Evolutionary conservation across 2,329 filamentous ascomycete genomes (phyloP), one percentile per base, ranked within the genome.

Genomic region (Fusarium coicis): DNA sequence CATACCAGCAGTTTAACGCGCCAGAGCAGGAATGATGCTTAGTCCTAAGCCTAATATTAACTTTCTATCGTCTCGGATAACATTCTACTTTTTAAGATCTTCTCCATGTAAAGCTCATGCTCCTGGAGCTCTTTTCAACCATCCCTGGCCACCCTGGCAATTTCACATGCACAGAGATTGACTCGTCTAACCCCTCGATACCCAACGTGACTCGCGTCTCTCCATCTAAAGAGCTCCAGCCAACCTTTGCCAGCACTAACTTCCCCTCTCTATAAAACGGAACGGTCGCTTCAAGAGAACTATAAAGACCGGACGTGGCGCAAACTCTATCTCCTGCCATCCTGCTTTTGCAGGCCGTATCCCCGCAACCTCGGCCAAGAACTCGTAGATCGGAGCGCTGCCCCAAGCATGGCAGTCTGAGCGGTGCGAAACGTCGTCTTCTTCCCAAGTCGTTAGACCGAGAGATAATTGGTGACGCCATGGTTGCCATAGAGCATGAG

Each of bases 321-420:
- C 30, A 55, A 61, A 56, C 4, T 36, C 49, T 15, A 52, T 19
- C 30, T 26, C 49, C 5, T 52, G n/a, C 47, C 47, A 52, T 52
- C 49, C 49, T 15, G 30, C 11, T 3, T 52, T 52, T 15, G 30
- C 49, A 15, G 49, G 49, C 0, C 49, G 16, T 19, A 52, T 21
- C 2, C 60, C 60, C 6, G 60, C 60, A 10, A 63, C 36, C n/a
- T 63, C 60, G 10, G 43, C 30, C 1, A 47, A 10, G 6, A 47
- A 10, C 10, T 26, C 54, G 4, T 63, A 39, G 10, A 63, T 19
- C 0, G 60, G 60, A 11, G 54, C 60, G 7, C 43, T 49, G 9
- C 60, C 54, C 60, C 60, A 63, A 16, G 60, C 53, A 2, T 59
- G 54, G 2, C 60, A 63, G 5, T 63, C 60, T 30, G 60, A 63